Evolutionary conservation across 495 filamentous ascomycete genomes (phyloP).

Genomic region (Hypoxylon subgilvum): DNA sequence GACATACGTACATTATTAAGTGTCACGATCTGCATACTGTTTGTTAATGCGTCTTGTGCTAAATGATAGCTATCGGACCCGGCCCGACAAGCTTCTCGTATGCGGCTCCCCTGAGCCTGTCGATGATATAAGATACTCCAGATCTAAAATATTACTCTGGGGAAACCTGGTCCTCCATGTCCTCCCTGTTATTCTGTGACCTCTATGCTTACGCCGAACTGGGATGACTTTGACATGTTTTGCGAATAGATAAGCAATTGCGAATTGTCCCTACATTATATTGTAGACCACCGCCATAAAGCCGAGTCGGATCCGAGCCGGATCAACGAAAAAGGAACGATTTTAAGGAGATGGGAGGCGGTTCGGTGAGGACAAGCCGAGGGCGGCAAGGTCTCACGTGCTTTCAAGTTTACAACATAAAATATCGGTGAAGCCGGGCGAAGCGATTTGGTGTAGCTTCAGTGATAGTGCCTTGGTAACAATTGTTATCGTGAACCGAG

Average conservation of each 20-base stretch:
- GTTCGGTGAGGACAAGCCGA: constrained; percentile 17
- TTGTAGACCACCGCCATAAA: constrained; percentile 20
- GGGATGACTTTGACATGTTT: constrained; percentile 8
- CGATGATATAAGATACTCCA: constrained; percentile 11
- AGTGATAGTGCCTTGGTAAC: constrained; percentile 29
- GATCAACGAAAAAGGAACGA: constrained; percentile 11
- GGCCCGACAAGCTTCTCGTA: constrained; percentile 10
- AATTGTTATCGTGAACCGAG: constrained; percentile 5
- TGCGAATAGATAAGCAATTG: not conserved
- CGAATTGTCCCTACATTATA: not conserved
- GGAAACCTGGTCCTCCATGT: constrained; percentile 25
- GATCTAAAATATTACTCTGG: constrained; percentile 12
- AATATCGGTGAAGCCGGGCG: constrained; percentile 18
- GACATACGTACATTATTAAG: constrained; percentile 14
- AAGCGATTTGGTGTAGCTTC: constrained; percentile 17
- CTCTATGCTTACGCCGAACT: constrained; percentile 2
- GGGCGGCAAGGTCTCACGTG: constrained; percentile 33
- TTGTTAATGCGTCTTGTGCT: constrained; percentile 1
- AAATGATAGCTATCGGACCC: constrained; percentile 2
- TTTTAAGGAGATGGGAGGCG: not conserved
- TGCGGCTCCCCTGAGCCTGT: constrained; percentile 19
- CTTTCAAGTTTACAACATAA: not conserved
- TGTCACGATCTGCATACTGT: not conserved
- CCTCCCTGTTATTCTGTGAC: no score
- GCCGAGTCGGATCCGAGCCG: no score